These are phyloP conservation scores for Flaveria linearis DNA, from an alignment of 129 eudicot species.

Conservation along the genomic window DNA sequence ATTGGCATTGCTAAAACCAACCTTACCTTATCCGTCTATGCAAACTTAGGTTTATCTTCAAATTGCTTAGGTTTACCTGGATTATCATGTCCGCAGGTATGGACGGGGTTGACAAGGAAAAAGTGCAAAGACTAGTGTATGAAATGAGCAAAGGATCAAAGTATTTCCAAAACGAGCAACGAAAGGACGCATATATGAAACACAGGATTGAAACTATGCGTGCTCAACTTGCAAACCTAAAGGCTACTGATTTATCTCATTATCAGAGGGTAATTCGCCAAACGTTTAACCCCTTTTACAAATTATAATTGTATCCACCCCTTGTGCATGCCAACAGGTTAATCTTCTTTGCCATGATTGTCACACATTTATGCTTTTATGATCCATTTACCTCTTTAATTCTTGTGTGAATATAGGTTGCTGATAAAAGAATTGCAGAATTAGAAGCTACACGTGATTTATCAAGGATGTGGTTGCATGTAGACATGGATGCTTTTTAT, in stretches of 20 bases:
- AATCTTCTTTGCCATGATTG: slow-evolving; percentile 9
- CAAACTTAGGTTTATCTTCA: neutral
- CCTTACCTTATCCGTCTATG: no score
- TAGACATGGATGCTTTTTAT: slow-evolving; percentile 99
- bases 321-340: neutral
- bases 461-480: slow-evolving; percentile 88
- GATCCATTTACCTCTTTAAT: neutral
- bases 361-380: slow-evolving; percentile 1
- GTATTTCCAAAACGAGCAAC: slow-evolving; percentile 84
- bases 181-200: slow-evolving; percentile 79
- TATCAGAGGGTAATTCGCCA: slow-evolving; percentile 59
- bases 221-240: slow-evolving; percentile 57
- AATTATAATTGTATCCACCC: neutral
- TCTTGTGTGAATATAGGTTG: slow-evolving; percentile 46
- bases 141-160: slow-evolving; percentile 99
- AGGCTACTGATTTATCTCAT: slow-evolving; percentile 54
- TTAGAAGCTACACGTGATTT: slow-evolving; percentile 87
- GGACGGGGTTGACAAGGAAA: slow-evolving; percentile 99
- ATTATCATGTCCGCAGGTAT: slow-evolving; percentile 55
- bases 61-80: slow-evolving; percentile 13
- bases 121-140: slow-evolving; percentile 87
- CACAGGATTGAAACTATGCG: slow-evolving; percentile 76
- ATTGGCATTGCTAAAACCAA: no score
- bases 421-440: slow-evolving; percentile 72
- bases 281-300: slow-evolving; percentile 3